Percentiles rank a stretch among this genome's conserved stretches.
These are phyloP conservation scores for Arctium minus DNA, from an alignment of 129 eudicot species.

Conservation along the genomic window DNA sequence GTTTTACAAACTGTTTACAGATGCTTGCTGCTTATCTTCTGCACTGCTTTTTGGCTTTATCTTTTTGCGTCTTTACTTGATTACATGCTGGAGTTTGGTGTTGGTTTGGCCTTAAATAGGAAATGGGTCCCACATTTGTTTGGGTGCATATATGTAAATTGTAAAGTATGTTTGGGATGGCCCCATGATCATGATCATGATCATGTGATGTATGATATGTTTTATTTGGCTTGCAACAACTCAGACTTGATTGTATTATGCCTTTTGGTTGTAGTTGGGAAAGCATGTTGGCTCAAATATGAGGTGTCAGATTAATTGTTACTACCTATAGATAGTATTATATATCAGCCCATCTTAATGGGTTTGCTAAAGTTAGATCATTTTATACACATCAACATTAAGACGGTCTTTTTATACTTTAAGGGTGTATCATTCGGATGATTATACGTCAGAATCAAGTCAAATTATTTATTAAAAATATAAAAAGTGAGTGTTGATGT, in stretches of 20 bases:
- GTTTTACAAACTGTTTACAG: not conserved
- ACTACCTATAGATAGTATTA: not conserved
- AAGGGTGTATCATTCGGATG: too few relatives aligned
- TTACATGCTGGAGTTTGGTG: not conserved
- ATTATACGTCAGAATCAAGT: too few relatives aligned
- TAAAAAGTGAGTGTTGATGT: too few relatives aligned
- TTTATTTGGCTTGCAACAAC: slow-evolving; percentile 6
- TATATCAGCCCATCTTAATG: not conserved
- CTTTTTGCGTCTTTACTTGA: not conserved
- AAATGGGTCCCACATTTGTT: slow-evolving; percentile 7
- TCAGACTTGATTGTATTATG: slow-evolving; percentile 1
- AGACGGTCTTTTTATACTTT: too few relatives aligned
- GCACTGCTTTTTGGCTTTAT: not conserved
- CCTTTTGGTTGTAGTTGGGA: slow-evolving; percentile 11
- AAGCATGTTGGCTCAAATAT: not conserved
- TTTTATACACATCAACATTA: too few relatives aligned
- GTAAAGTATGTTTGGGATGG: not conserved
- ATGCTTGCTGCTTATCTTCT: not conserved
- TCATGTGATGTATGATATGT: slow-evolving; percentile 16
- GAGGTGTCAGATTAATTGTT: not conserved
- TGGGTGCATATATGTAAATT: not conserved
- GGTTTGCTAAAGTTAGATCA: too few relatives aligned
- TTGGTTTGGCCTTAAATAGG: not conserved
- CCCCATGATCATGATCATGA: not conserved
- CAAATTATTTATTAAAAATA: too few relatives aligned